Base-by-base conservation (phyloP, 352 stramenopile species). In the Pythium vanterpoolii region DNA sequence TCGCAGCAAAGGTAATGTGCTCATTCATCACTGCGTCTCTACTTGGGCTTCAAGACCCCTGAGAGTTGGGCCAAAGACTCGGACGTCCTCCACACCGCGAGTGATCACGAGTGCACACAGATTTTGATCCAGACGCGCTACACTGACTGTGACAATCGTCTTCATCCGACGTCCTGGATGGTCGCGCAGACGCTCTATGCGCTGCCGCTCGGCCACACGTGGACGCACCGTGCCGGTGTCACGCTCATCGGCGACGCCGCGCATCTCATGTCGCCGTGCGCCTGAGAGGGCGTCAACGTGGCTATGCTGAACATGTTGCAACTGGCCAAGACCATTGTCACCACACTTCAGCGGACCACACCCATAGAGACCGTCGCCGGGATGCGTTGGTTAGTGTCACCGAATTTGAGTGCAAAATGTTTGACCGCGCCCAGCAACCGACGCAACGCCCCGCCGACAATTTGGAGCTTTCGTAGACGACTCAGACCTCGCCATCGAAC, bases 241-340 rank as follows among this genome's bases (percentile, higher is more conserved):
- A 69, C 69, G 21, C 24, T 76, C 8, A 59, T 73, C 24, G 69
- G 69, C 34, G 69, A 73, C 53, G 69, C 69, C 5, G 65, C 69
- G 26, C 69, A 76, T 47, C 27, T 76, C 19, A 76, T 76, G 69
- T 69, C 69, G 14, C 69, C 69, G 16, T 76, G 64, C 27, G 69
- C 69, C 0, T 61, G 69, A 10, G 61, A 73, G 16, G 69, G 69
- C 11, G 69, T 71, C n/a, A 76, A 73, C 45, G 64, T 57, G 30
- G 69, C 65, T 13, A 67, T 76, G 53, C 33, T 66, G 2, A 65
- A 76, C 46, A 61, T 56, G 1, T 14, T 68, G 13, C 39, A 66
- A 16, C 53, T 76, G n/a, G 60, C 59, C 6, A 18, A 58, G 14
- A 44, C 44, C 19, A 16, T 67, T 14, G 39, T 14, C 0, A 9